phyloP scores from a whole-genome alignment of 345 rosid species.

The Ailanthus altissimus region DNA sequence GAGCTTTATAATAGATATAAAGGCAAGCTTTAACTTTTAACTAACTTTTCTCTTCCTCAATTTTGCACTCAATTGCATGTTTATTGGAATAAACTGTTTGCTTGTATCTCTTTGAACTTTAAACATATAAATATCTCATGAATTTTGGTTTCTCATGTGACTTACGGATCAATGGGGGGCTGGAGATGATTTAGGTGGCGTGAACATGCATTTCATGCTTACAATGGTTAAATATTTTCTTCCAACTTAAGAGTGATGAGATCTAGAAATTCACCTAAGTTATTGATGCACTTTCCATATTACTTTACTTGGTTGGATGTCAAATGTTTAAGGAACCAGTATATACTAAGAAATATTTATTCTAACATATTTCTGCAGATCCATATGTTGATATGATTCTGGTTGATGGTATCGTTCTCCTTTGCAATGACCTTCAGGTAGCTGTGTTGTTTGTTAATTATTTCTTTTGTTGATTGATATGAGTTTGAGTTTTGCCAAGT shows the following conservation, averaged over 20 bases:
- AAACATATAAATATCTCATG: neutral
- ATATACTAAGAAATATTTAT: conserved; percentile 10
- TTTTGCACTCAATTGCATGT: neutral
- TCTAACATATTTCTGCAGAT: conserved; percentile 44
- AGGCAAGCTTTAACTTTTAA: conserved; percentile 48
- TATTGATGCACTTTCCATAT: neutral
- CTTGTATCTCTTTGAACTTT: neutral
- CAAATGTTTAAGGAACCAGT: neutral
- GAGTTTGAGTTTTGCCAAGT: neutral
- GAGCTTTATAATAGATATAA: conserved; percentile 91
- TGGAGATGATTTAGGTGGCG: neutral
- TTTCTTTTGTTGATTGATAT: neutral
- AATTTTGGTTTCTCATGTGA: neutral
- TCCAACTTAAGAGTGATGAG: no score
- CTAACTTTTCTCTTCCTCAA: neutral
- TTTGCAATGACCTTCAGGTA: conserved; percentile 84
- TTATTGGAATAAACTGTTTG: neutral
- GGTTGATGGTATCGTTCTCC: conserved; percentile 70
- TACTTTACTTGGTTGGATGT: neutral
- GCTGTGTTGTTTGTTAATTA: conserved; percentile 6
- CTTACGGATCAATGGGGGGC: no score
- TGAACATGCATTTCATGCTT: neutral
- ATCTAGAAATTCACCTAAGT: neutral
- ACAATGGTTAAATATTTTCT: neutral
- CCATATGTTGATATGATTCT: conserved; percentile 64